These are phyloP conservation scores for Exserohilum rostratum DNA, from an alignment of 2,329 filamentous ascomycete genomes.

Conservation along the genomic window DNA sequence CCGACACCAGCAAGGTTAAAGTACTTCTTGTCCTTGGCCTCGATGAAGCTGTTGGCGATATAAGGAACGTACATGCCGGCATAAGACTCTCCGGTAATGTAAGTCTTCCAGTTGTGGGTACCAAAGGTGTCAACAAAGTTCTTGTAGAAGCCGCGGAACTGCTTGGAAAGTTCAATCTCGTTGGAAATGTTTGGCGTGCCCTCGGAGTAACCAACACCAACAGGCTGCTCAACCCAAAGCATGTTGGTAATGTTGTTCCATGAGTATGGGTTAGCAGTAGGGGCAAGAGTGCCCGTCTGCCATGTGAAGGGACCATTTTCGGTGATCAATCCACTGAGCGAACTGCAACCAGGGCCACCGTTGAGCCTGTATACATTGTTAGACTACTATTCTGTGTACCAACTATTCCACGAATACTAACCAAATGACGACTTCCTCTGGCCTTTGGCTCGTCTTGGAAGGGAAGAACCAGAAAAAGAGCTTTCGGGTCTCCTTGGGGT, in stretches of 20 bases:
- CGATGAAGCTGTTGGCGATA: constrained; percentile 62
- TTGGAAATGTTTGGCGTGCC: constrained; percentile 54
- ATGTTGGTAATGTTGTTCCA: constrained; percentile 62
- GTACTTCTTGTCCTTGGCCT: constrained; percentile 57
- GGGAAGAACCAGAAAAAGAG: constrained; percentile 72
- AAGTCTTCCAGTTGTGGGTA: constrained; percentile 60
- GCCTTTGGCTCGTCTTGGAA: constrained; percentile 56
- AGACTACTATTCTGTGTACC: constrained; percentile 12
- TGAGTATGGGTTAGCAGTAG: constrained; percentile 70
- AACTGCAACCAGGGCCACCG: constrained; percentile 53
- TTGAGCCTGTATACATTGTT: constrained; percentile 37
- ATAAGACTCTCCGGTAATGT: constrained; percentile 62
- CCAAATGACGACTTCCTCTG: constrained; percentile 67
- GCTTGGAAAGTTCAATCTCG: constrained; percentile 54
- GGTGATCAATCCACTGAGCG: constrained; percentile 72
- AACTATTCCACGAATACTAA: constrained; percentile 4
- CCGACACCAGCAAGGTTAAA: constrained; percentile 59
- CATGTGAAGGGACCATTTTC: constrained; percentile 71
- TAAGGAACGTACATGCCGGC: constrained; percentile 64
- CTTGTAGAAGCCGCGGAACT: constrained; percentile 60
- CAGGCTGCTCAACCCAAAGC: constrained; percentile 57
- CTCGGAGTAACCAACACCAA: constrained; percentile 54
- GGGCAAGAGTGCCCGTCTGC: constrained; percentile 70
- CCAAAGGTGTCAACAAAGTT: constrained; percentile 63
- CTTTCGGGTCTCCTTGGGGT: constrained; percentile 57